Conservation (phyloP, 306 rosid genomes). For the Pueraria montana region DNA sequence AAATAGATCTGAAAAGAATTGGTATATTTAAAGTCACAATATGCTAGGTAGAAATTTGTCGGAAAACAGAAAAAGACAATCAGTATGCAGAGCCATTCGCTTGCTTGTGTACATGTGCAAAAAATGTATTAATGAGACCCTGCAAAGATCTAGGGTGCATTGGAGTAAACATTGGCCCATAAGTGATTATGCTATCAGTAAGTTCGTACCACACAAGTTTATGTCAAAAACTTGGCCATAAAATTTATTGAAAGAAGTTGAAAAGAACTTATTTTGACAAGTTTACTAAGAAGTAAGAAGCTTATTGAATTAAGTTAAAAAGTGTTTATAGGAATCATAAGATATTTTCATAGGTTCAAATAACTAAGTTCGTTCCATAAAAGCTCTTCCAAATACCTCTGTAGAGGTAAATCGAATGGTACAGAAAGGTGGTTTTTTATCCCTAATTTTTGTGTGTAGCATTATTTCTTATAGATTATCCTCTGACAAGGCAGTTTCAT, state of each 20-base stretch:
- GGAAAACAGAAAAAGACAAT: not conserved
- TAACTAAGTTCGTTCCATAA: not conserved
- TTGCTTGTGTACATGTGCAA: not conserved
- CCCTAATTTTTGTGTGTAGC: not conserved
- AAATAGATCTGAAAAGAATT: constrained; percentile 24
- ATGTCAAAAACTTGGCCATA: not conserved
- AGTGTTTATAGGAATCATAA: not conserved
- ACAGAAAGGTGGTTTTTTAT: too few relatives aligned
- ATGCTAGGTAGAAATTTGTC: constrained; percentile 1
- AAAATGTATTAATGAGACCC: not conserved
- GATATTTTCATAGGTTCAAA: constrained; percentile 5
- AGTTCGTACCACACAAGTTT: not conserved
- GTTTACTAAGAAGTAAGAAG: not conserved
- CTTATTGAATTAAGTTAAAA: not conserved
- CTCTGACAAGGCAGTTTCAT: not conserved
- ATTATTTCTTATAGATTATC: constrained; percentile 15
- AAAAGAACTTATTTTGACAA: not conserved
- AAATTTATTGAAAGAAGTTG: not conserved
- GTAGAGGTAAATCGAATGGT: not conserved
- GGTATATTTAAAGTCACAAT: constrained; percentile 12
- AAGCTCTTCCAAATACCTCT: constrained; percentile 1
- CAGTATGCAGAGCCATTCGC: not conserved
- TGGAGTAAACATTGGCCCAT: not conserved
- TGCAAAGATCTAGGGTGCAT: not conserved
- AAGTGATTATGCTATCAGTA: not conserved